Evolutionary conservation across 768 basidiomycete species (phyloP).

Genomic region (Psilocybe cubensis): DNA sequence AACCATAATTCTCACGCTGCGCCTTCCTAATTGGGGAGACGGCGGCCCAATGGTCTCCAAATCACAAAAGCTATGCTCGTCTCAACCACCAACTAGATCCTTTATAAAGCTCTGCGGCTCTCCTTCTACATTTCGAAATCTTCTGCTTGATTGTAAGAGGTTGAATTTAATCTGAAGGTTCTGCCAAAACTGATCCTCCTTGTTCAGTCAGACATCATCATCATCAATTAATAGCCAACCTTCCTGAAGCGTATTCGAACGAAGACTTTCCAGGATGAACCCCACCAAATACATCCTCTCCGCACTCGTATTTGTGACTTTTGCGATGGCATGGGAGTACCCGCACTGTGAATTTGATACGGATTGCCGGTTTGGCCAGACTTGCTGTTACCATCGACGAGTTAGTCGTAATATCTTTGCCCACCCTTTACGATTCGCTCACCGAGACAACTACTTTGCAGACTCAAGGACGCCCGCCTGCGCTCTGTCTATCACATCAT

Average conservation of each 20-base stretch:
- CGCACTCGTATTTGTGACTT: slow-evolving; percentile 4
- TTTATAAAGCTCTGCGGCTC: too few species aligned
- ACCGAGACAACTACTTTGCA: background rate
- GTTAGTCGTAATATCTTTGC: slow-evolving; percentile 1
- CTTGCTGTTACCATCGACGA: slow-evolving; percentile 18
- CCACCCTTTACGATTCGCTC: background rate
- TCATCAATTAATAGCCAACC: background rate
- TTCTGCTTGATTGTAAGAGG: too few species aligned
- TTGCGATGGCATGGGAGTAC: slow-evolving; percentile 9
- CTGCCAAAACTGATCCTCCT: too few species aligned
- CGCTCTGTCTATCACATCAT: slow-evolving; percentile 14
- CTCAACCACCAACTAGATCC: background rate
- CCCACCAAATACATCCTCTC: slow-evolving; percentile 9
- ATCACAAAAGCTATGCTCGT: background rate
- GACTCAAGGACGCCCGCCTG: slow-evolving; percentile 17
- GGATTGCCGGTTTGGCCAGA: slow-evolving; percentile 10
- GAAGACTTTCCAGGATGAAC: slow-evolving; percentile 8
- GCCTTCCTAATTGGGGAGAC: background rate
- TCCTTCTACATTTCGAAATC: too few species aligned
- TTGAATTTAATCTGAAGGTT: too few species aligned
- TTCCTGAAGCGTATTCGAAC: background rate
- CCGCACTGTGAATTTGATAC: slow-evolving; percentile 14
- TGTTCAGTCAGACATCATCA: background rate
- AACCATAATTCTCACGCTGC: background rate
- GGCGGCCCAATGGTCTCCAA: background rate